Conservation (phyloP, 1,139 yeast genomes). For the Hansenula anomala region DNA sequence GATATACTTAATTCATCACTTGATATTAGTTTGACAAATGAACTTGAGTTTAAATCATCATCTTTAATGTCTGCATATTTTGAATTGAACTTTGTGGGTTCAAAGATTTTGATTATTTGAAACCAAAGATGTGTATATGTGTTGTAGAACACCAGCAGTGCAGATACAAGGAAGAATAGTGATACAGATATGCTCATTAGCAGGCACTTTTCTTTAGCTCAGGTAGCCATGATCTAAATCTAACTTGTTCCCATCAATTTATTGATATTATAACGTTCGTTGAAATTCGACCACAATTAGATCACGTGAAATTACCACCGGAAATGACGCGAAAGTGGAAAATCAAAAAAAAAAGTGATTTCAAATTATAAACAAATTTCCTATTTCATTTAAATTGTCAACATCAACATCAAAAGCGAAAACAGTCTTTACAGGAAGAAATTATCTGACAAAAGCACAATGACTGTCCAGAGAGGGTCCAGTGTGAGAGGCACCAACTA, state of each 20-base stretch:
- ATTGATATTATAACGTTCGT: no score
- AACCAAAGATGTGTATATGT: constrained; percentile 16
- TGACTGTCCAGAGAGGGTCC: constrained; percentile 11
- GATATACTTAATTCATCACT: constrained; percentile 1
- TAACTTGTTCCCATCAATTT: no score
- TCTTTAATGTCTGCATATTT: constrained; percentile 3
- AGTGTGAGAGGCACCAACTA: constrained; percentile 4
- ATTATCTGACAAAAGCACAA: no score
- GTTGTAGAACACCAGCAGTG: constrained; percentile 9
- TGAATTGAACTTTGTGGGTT: constrained; percentile 5
- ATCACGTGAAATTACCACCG: no score
- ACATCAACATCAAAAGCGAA: neutral
- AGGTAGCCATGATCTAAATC: no score
- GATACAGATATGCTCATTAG: neutral
- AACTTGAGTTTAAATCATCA: neutral
- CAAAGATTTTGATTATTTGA: constrained; percentile 18
- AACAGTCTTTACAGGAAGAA: no score
- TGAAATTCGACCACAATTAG: no score
- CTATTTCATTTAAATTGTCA: neutral
- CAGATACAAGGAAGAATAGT: constrained; percentile 4
- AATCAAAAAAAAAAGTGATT: neutral
- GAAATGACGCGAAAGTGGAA: neutral
- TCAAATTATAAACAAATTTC: neutral
- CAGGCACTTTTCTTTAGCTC: neutral
- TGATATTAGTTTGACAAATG: neutral